Evolutionary conservation across 2,329 filamentous ascomycete genomes (phyloP), one percentile per base, ranked within the genome.

Genomic region (Sporothrix schenckii): DNA sequence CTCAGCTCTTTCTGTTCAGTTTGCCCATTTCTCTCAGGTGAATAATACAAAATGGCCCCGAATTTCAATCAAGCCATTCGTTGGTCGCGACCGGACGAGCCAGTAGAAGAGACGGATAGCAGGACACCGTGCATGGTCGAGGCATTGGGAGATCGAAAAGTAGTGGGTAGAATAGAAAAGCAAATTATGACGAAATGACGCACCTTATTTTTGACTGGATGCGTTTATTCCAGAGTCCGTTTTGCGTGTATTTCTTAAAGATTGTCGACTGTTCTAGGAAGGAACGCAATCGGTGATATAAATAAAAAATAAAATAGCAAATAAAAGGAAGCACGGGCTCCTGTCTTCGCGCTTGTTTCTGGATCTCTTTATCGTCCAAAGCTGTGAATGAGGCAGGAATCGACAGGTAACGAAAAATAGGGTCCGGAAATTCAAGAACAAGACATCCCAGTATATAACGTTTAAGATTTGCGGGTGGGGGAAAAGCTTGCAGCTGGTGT

Each of bases 391-490:
- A 53, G 27, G 56, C 30, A 63, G 50, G 49, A 63, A 63, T 63
- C 16, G 30, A 54, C 53, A 69, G 34, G 9, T 44, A 63, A 69
- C n/a, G 41, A 11, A 47, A 63, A 63, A 63, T 52, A 41, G 30
- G 34, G 27, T 16, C 27, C 52, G 56, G 30, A 63, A 63, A 69
- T 54, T 54, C 30, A 69, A 65, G 47, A 63, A 69, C 54, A 47
- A 53, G 41, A 16, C 30, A 69, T 63, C 68, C 68, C 47, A 44
- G 68, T 69, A 69, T 69, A 69, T 69, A 69, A 69, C 67, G 44
- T 68, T 69, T 41, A 49, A 24, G 49, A 16, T 30, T 65, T 30
- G n/a, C 16, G 60, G 16, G 68, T 65, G 58, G 68, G 56, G 68
- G 68, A 27, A 24, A 44, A 44, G 67, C 66, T 63, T 49, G 49